Base-by-base conservation (phyloP, 257 asterid species). In the Striga asiatica region DNA sequence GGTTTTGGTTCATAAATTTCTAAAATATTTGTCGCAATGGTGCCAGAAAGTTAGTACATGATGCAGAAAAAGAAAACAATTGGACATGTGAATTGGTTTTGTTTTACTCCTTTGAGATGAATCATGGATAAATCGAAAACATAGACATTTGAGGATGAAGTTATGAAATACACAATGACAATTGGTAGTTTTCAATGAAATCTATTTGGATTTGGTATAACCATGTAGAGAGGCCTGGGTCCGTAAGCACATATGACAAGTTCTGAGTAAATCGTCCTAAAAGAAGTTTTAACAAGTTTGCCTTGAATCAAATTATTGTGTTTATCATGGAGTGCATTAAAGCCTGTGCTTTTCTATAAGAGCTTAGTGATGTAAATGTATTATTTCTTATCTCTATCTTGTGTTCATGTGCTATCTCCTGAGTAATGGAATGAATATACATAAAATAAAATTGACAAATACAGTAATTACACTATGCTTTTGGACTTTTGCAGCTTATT, bases 401-500 rank as follows among this genome's bases (percentile, higher is more conserved):
- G 27, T 41, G 25, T 66, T 61, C 50, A 38, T 52, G 53, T 25
- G 32, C 62, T 16, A 59, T 59, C 39, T 23, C 53, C 55, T 62
- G 35, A 10, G 58, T 48, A 41, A 31, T 41, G 50, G 42, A 43
- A 59, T 20, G 55, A 46, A 59, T n/a, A 28, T 41, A 54, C 43
- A 24, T 32, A 31, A 56, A n/a, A 31, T 16, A 22, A 6, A 14
- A 10, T 41, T 5, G 3, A n/a, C 17, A 29, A 29, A 5, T 1
- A 29, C 46, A 38, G 50, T 56, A 60, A 66, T 51, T 57, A 54
- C 29, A 56, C 42, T 43, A 38, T 41, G 69, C 32, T 61, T 56
- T 51, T 59, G 68, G 50, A 48, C 38, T 39, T n/a, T 73, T 76
- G 82, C 95, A 92, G 99, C 97, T 92, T 70, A 85, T 92, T 65